These are phyloP conservation scores for Hylodesmum podocarpum DNA, from an alignment of 306 rosid species.

Conservation along the genomic window DNA sequence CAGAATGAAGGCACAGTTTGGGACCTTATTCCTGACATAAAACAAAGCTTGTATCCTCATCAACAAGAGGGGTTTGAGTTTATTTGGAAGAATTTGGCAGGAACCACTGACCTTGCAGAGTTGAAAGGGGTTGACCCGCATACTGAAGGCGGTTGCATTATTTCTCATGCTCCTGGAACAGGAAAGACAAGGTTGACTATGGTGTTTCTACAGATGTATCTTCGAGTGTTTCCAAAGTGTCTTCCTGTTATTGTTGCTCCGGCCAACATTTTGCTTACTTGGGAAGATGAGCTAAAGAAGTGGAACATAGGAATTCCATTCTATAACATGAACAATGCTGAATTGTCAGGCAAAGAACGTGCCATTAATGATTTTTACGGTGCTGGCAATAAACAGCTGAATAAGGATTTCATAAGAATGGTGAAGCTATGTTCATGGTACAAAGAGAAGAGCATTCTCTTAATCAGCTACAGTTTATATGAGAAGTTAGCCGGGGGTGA, in stretches of 20 bases:
- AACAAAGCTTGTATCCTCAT: conserved; percentile 31
- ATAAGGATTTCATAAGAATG: neutral
- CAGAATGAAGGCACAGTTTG: conserved; percentile 38
- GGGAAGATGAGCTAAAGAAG: conserved; percentile 47
- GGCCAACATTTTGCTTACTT: conserved; percentile 32
- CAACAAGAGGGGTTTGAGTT: conserved; percentile 50
- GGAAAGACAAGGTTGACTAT: conserved; percentile 44
- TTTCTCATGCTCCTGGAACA: conserved; percentile 49
- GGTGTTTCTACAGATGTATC: conserved; percentile 34
- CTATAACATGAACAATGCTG: conserved; percentile 34
- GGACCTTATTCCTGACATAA: conserved; percentile 37
- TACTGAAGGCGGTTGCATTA: conserved; percentile 39
- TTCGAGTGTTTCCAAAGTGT: conserved; percentile 35
- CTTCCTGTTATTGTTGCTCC: conserved; percentile 41
- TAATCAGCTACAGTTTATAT: conserved; percentile 37
- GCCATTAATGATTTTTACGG: neutral
- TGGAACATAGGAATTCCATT: conserved; percentile 39
- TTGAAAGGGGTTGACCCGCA: conserved; percentile 20
- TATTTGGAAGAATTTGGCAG: conserved; percentile 41
- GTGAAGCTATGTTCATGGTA: conserved; percentile 35
- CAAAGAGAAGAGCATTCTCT: conserved; percentile 32
- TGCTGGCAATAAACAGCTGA: neutral
- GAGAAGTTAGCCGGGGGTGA: conserved; percentile 29
- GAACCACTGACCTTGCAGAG: conserved; percentile 16
- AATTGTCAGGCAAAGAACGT: conserved; percentile 34